Conservation (phyloP, 495 filamentous ascomycete genomes). For the Evernia prunastri region DNA sequence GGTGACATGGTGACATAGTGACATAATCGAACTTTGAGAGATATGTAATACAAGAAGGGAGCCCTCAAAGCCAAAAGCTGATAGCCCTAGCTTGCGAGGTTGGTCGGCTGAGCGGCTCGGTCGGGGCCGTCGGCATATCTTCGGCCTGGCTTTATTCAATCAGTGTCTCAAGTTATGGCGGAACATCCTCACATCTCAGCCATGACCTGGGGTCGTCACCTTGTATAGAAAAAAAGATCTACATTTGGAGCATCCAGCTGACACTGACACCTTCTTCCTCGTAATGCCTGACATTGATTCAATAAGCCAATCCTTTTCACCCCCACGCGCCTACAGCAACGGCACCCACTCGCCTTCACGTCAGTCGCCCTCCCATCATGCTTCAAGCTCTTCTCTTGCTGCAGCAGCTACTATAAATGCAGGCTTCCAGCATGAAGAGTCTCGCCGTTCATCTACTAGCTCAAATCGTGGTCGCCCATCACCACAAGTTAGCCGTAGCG, state of each 20-base stretch:
- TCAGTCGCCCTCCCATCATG: slow-evolving; percentile 48
- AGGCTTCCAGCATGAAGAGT: slow-evolving; percentile 56
- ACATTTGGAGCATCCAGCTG: background rate
- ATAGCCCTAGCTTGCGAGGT: too few relatives aligned
- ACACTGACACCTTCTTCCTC: background rate
- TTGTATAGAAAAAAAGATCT: background rate
- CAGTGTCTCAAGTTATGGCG: background rate
- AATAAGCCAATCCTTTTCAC: slow-evolving; percentile 54
- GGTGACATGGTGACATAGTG: background rate
- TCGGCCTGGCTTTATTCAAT: too few relatives aligned
- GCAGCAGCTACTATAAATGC: slow-evolving; percentile 65
- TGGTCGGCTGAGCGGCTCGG: too few relatives aligned
- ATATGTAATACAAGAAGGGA: too few relatives aligned
- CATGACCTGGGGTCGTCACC: background rate
- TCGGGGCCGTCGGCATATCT: too few relatives aligned
- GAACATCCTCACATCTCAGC: background rate
- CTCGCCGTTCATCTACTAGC: slow-evolving; percentile 51
- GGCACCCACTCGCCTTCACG: slow-evolving; percentile 31
- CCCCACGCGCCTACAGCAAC: slow-evolving; percentile 31
- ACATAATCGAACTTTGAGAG: background rate
- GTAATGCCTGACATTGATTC: slow-evolving; percentile 64
- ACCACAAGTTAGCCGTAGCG: slow-evolving; percentile 47
- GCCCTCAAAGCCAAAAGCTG: too few relatives aligned
- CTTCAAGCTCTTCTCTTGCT: slow-evolving; percentile 57
- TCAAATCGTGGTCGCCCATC: slow-evolving; percentile 49